These are phyloP conservation scores for Postia placenta DNA, from an alignment of 768 basidiomycete genomes.

Conservation along the genomic window DNA sequence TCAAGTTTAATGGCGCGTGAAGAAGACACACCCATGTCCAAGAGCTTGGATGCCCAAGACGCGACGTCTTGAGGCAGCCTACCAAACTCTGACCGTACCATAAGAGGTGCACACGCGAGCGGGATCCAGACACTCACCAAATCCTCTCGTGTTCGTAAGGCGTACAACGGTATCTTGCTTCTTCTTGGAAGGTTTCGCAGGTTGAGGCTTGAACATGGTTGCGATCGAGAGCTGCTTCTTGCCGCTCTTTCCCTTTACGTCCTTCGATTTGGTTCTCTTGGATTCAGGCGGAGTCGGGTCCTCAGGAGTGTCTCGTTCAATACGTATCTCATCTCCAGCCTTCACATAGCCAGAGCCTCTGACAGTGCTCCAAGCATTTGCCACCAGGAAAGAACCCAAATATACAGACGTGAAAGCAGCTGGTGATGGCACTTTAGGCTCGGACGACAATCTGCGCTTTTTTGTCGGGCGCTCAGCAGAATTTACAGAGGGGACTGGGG, in stretches of 20 bases:
- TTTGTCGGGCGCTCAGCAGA: slow-evolving; percentile 35
- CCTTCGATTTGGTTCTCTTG: slow-evolving; percentile 11
- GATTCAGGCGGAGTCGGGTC: slow-evolving; percentile 16
- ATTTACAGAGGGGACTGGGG: slow-evolving; percentile 11
- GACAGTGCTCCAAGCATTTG: slow-evolving; percentile 75
- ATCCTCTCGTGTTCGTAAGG: slow-evolving; percentile 56
- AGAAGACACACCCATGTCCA: slow-evolving; percentile 54
- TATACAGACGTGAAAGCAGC: slow-evolving; percentile 34
- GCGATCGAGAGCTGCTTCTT: slow-evolving; percentile 65
- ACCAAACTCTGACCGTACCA: slow-evolving; percentile 59
- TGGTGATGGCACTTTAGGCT: background rate
- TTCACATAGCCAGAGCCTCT: slow-evolving; percentile 69
- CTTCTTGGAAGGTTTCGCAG: slow-evolving; percentile 41
- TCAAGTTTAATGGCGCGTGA: background rate
- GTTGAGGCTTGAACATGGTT: slow-evolving; percentile 58
- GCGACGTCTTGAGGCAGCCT: slow-evolving; percentile 65
- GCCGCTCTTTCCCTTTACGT: slow-evolving; percentile 30
- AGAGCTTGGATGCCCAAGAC: slow-evolving; percentile 66
- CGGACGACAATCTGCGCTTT: slow-evolving; percentile 36
- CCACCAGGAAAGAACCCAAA: slow-evolving; percentile 62
- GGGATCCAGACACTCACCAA: slow-evolving; percentile 56
- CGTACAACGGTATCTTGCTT: slow-evolving; percentile 66
- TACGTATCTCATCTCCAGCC: slow-evolving; percentile 48
- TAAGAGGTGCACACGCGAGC: background rate
- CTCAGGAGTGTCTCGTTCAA: slow-evolving; percentile 49